Base-by-base conservation (phyloP, 305 asterid species). In the Caryopteris hybrid region DNA sequence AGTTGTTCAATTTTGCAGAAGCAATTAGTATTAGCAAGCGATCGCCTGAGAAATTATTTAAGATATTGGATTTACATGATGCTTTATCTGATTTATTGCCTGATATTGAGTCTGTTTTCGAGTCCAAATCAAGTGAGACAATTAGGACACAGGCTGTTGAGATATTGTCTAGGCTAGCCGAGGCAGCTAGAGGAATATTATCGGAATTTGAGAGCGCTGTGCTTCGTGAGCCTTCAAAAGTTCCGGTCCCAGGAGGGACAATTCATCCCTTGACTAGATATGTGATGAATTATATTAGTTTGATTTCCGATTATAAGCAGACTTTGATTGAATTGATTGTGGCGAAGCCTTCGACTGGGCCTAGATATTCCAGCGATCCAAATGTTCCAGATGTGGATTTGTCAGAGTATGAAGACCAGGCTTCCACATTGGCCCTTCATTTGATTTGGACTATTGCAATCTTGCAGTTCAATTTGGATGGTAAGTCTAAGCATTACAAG, bases 31-130 rank as follows among this genome's bases (percentile, higher is more conserved):
- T 83, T 4, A 79, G 92, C 48, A 74, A 74, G 51, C 77, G 89
- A 58, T 82, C 95, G n/a, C 92, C 96, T 2, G 97, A 91, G 86
- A 91, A 87, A 61, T 69, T 91, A 82, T 91, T 88, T 66, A 87
- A 80, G 85, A 88, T 83, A 20, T 69, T 91, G 79, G 92, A 91
- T 81, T 79, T 89, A 63, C 86, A 81, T 51, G 89, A 81, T 64
- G 87, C 90, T 11, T 63, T 89, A 29, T 73, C 85, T 21, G 90
- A 87, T 70, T 81, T 87, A 34, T 53, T 83, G 74, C 88, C 87
- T 45, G 90, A 85, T 65, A 78, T 89, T 16, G 86, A 85, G 54
- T n/a, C 71, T 20, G 88, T 87, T 13, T 85, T 87, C 53, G 83
- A 82, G 55, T 80, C 85, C 1, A 81, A 83, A 67, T 79, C 84